phyloP scores from a whole-genome alignment of 1,284 basidiomycete species.

The Apiotrichum gracile region DNA sequence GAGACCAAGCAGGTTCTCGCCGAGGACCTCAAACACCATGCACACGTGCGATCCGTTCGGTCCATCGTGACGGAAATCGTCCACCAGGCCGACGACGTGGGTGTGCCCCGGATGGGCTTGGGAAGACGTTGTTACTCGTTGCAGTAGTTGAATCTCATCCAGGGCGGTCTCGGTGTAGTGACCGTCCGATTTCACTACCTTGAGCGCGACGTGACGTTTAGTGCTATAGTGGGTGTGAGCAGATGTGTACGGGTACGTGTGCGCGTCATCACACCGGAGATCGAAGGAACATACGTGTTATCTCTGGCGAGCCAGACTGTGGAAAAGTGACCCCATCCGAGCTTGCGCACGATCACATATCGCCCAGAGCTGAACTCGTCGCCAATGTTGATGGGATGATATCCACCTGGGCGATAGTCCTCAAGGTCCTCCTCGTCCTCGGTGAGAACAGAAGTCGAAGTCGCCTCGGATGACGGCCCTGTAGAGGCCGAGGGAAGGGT shows the following conservation, averaged over 20 bases:
- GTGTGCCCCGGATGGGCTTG: constrained; percentile 54
- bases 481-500: constrained; percentile 17
- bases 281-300: constrained; percentile 71
- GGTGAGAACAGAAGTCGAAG: constrained; percentile 43
- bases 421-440: constrained; percentile 49
- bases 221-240: constrained; percentile 54
- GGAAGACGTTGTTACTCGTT: constrained; percentile 84
- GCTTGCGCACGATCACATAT: constrained; percentile 87
- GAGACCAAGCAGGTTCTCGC: constrained; percentile 94
- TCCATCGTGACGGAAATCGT: constrained; percentile 93
- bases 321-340: constrained; percentile 97
- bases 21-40: constrained; percentile 99
- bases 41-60: constrained; percentile 97
- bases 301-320: constrained; percentile 90
- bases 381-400: constrained; percentile 93
- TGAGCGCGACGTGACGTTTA: constrained; percentile 94
- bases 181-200: constrained; percentile 95
- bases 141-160: constrained; percentile 97
- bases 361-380: constrained; percentile 82
- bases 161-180: constrained; percentile 97
- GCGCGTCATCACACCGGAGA: too few relatives aligned
- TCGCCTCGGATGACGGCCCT: constrained; percentile 31
- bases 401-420: constrained; percentile 85
- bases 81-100: constrained; percentile 87
- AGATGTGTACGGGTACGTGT: too few relatives aligned